Evolutionary conservation across 225 moss, liverwort and hornwort species (phyloP).

Genomic region (Lunularia cruciata): DNA sequence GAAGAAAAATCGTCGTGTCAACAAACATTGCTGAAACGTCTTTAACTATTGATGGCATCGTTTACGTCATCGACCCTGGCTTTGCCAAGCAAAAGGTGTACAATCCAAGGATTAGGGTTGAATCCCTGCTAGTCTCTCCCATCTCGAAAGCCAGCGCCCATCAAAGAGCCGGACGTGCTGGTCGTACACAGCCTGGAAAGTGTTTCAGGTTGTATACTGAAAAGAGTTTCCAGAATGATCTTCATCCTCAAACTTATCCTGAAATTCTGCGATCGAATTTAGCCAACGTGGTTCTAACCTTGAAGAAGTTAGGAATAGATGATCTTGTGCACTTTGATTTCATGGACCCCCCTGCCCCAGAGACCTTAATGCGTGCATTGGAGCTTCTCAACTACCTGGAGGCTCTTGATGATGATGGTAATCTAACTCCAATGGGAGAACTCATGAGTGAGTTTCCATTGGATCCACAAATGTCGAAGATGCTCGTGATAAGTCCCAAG

Average conservation of each 20-base stretch:
- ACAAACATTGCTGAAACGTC: constrained; percentile 97
- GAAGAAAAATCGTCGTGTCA: constrained; percentile 90
- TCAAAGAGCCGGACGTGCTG: constrained; percentile 96
- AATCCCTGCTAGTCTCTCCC: constrained; percentile 84
- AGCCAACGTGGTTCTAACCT: constrained; percentile 80
- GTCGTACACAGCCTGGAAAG: constrained; percentile 93
- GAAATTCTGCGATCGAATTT: constrained; percentile 90
- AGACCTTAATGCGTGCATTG: constrained; percentile 79
- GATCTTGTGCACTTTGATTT: constrained; percentile 99
- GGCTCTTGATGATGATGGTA: constrained; percentile 75
- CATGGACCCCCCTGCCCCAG: constrained; percentile 97
- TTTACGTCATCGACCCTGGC: constrained; percentile 94
- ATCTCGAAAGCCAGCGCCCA: constrained; percentile 97
- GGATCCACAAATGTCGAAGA: constrained; percentile 60
- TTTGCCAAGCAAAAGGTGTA: constrained; percentile 97
- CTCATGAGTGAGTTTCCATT: constrained; percentile 56
- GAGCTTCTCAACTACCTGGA: constrained; percentile 90
- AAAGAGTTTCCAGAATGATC: constrained; percentile 84
- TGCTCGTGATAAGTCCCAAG: constrained; percentile 49
- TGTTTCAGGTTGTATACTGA: constrained; percentile 95
- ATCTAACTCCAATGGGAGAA: constrained; percentile 47
- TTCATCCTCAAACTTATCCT: constrained; percentile 94
- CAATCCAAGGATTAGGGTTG: constrained; percentile 82
- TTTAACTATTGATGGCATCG: constrained; percentile 92
- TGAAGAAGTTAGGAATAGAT: constrained; percentile 95